Evolutionary conservation across 2,329 filamentous ascomycete species (phyloP).

Genomic region (Pestalotiopsis sp.): DNA sequence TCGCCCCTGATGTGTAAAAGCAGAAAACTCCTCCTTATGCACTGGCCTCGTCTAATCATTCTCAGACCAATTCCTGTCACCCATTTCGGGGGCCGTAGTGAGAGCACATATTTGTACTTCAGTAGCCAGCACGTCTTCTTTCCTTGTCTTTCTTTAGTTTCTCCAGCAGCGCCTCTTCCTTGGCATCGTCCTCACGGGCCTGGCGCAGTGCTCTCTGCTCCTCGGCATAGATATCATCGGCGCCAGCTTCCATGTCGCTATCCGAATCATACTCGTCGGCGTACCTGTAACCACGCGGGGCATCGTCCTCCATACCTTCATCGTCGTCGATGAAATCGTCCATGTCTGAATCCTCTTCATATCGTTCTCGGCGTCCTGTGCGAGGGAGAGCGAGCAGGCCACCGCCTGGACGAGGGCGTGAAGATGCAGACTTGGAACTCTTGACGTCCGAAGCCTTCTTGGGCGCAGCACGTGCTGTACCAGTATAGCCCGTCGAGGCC

Average conservation of each 20-base stretch:
- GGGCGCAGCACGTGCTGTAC: constrained; percentile 64
- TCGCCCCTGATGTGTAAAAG: constrained; percentile 9
- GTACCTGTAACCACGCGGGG: constrained; percentile 38
- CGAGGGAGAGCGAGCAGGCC: constrained; percentile 40
- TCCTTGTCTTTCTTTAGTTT: constrained; percentile 47
- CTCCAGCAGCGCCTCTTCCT: constrained; percentile 33
- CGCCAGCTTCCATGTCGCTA: constrained; percentile 78
- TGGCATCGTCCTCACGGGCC: constrained; percentile 70
- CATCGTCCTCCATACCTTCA: constrained; percentile 58
- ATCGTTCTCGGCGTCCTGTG: constrained; percentile 33
- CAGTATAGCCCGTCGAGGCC: constrained; percentile 68
- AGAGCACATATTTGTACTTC: background rate
- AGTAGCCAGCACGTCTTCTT: constrained; percentile 23
- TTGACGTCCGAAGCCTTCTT: constrained; percentile 27
- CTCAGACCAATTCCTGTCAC: background rate
- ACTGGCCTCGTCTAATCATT: background rate
- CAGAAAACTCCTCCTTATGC: constrained; percentile 10
- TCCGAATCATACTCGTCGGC: constrained; percentile 61
- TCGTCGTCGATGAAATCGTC: constrained; percentile 50
- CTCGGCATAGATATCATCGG: constrained; percentile 74
- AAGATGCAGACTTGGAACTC: constrained; percentile 20
- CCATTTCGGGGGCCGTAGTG: background rate
- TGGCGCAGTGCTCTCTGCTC: constrained; percentile 64
- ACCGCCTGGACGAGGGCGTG: constrained; percentile 27
- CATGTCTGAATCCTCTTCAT: constrained; percentile 65